These are phyloP conservation scores for Rosa lucieae DNA, from an alignment of 306 rosid genomes.

Conservation along the genomic window DNA sequence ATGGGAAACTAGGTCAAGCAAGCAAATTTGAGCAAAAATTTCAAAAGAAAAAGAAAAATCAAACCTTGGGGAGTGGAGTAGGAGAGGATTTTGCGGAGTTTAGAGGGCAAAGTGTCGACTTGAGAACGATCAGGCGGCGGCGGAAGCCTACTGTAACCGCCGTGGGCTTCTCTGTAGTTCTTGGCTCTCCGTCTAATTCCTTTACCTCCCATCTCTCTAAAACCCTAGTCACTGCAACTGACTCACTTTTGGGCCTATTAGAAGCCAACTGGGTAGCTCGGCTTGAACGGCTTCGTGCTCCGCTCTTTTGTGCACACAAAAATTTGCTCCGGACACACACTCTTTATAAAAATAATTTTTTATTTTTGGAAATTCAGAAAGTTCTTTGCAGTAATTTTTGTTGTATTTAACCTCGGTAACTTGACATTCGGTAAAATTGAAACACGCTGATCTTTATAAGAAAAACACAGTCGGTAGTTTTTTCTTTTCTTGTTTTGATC, in stretches of 20 bases:
- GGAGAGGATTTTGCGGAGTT: slow-evolving; percentile 68
- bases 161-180: slow-evolving; percentile 83
- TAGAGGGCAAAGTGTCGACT: slow-evolving; percentile 62
- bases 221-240: slow-evolving; percentile 11
- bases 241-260: background rate
- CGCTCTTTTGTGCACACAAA: too few species aligned
- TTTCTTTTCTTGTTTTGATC: too few species aligned
- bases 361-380: too few species aligned
- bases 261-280: background rate
- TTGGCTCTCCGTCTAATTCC: slow-evolving; percentile 79
- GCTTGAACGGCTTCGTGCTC: background rate
- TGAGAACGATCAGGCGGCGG: slow-evolving; percentile 75
- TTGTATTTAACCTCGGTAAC: too few species aligned
- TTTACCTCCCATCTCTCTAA: slow-evolving; percentile 58
- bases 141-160: slow-evolving; percentile 68
- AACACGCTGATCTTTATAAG: too few species aligned
- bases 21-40: background rate
- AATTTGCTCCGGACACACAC: too few species aligned
- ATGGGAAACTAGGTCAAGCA: background rate
- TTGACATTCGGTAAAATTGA: too few species aligned
- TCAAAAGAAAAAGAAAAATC: background rate
- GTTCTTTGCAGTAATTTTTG: too few species aligned
- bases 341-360: too few species aligned
- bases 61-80: slow-evolving; percentile 47
- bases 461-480: too few species aligned